Conservation (phyloP, 1,139 yeast genomes). For the Candida tropicalis region DNA sequence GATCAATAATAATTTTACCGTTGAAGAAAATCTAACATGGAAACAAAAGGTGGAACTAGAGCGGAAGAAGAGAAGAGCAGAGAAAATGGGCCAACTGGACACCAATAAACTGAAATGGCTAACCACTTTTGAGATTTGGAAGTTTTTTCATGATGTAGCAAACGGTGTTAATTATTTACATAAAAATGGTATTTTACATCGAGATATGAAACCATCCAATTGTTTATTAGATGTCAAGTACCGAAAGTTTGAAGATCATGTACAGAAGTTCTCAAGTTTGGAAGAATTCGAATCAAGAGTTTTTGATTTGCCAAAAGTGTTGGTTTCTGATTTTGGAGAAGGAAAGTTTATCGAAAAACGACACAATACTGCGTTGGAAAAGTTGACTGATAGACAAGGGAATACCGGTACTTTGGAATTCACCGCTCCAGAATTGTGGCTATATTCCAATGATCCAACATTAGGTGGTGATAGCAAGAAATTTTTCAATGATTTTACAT, state of each 20-base stretch:
- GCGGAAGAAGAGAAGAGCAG: conserved; percentile 24
- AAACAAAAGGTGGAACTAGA: conserved; percentile 32
- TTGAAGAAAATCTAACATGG: conserved; percentile 25
- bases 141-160: conserved; percentile 67
- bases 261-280: conserved; percentile 14
- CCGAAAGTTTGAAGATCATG: conserved; percentile 12
- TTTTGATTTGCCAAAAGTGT: conserved; percentile 57
- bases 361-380: conserved; percentile 13
- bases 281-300: conserved; percentile 28
- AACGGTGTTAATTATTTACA: conserved; percentile 76
- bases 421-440: conserved; percentile 80
- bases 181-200: conserved; percentile 71
- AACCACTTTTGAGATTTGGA: conserved; percentile 47
- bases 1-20: conserved; percentile 37
- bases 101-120: conserved; percentile 26
- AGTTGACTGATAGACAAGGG: conserved; percentile 45
- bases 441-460: conserved; percentile 28
- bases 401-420: conserved; percentile 86
- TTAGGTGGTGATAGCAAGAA: conserved; percentile 19
- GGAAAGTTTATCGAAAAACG: conserved; percentile 67
- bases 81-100: conserved; percentile 9
- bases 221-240: conserved; percentile 59
- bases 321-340: conserved; percentile 91
- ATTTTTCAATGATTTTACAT: conserved; percentile 56
- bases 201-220: conserved; percentile 88